Conservation (phyloP, 2,329 filamentous ascomycete species). For the Fusarium temperatum region DNA sequence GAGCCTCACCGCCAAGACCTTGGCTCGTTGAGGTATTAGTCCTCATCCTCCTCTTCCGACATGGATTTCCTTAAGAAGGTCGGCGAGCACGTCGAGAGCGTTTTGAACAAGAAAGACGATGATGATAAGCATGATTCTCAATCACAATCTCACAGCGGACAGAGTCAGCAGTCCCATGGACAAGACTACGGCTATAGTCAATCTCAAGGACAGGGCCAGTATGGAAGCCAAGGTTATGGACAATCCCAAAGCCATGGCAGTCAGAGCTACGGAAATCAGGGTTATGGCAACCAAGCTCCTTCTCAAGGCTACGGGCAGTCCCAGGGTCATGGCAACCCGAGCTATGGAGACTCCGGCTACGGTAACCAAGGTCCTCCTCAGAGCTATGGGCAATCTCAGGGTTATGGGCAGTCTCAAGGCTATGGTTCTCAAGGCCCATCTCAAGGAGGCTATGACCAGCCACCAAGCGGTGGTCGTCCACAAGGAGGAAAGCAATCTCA, state of each 20-base stretch:
- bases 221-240: neutral
- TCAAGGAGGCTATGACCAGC: constrained; percentile 6
- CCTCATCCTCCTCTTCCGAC: neutral
- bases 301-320: constrained; percentile 38
- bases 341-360: neutral
- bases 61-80: constrained; percentile 51
- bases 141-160: constrained; percentile 38
- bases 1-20: neutral
- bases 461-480: neutral
- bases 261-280: neutral
- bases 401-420: neutral
- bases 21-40: neutral
- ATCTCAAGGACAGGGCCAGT: constrained; percentile 11
- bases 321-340: neutral
- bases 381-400: constrained; percentile 38
- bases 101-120: constrained; percentile 48
- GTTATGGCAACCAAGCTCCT: neutral
- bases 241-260: neutral
- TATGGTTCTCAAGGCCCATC: neutral
- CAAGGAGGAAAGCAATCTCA: constrained; percentile 7
- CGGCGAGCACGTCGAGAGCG: constrained; percentile 32
- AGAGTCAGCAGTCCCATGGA: constrained; percentile 4
- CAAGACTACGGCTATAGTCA: constrained; percentile 41
- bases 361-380: neutral
- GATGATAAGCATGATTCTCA: constrained; percentile 55